A percentile compares a stretch with the other conserved stretches of the same genome.
Conservation (phyloP, 768 basidiomycete genomes). For the Tricholoma terreum region DNA sequence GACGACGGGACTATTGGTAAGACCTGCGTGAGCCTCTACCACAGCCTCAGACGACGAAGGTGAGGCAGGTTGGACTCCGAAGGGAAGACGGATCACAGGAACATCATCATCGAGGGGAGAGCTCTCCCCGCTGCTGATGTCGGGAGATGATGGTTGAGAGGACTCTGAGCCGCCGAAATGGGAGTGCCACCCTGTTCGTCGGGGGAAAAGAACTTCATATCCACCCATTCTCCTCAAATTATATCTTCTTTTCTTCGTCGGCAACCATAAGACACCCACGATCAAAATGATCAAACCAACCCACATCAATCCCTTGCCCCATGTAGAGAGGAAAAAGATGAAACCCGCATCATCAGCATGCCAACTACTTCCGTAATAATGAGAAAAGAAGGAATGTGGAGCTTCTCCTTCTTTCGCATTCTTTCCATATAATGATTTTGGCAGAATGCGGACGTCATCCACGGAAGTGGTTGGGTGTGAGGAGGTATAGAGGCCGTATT, state of each 20-base stretch:
- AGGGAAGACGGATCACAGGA: slow-evolving; percentile 61
- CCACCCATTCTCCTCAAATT: slow-evolving; percentile 60
- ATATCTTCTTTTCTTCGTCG: slow-evolving; percentile 58
- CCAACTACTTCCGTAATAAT: slow-evolving; percentile 98
- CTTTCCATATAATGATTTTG: slow-evolving; percentile 98
- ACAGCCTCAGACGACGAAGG: slow-evolving; percentile 49
- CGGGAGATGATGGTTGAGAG: slow-evolving; percentile 44
- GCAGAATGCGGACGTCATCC: slow-evolving; percentile 81
- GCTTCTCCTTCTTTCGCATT: slow-evolving; percentile 82
- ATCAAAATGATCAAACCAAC: slow-evolving; percentile 71
- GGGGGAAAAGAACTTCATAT: slow-evolving; percentile 78
- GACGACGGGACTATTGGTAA: slow-evolving; percentile 44
- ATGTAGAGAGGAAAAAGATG: slow-evolving; percentile 85
- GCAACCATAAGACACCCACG: slow-evolving; percentile 60
- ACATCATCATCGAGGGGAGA: slow-evolving; percentile 50
- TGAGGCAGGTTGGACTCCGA: slow-evolving; percentile 56
- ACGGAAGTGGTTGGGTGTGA: slow-evolving; percentile 64
- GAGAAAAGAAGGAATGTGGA: slow-evolving; percentile 92
- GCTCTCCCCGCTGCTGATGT: slow-evolving; percentile 29
- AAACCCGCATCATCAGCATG: slow-evolving; percentile 98
- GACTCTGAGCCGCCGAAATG: slow-evolving; percentile 58
- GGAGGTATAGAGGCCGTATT: slow-evolving; percentile 84
- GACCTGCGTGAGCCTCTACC: slow-evolving; percentile 40
- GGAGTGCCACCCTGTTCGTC: slow-evolving; percentile 72
- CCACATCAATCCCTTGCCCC: slow-evolving; percentile 90